Evolutionary conservation across 306 rosid genomes (phyloP).

Genomic region (Acacia acuminata): DNA sequence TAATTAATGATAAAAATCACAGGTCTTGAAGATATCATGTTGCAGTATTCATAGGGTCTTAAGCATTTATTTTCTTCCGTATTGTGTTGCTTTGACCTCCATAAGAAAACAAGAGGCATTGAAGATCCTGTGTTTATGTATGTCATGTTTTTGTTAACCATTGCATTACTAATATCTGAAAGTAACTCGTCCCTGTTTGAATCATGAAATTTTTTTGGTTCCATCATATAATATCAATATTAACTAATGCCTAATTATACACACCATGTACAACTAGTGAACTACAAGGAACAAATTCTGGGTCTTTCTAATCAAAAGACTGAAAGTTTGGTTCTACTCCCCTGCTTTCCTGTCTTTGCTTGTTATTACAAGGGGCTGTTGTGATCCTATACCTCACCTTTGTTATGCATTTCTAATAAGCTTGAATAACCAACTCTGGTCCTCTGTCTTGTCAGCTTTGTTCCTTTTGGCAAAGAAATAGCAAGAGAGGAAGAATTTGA

Average conservation of each 20-base stretch:
- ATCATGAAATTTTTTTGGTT: not conserved
- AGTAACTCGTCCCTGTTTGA: not conserved
- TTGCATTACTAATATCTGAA: not conserved
- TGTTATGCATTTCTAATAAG: not conserved
- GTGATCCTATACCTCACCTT: not conserved
- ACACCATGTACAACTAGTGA: not conserved
- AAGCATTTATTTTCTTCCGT: conserved; percentile 65
- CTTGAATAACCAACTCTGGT: not conserved
- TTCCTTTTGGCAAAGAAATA: conserved; percentile 2
- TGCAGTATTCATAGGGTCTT: conserved; percentile 77
- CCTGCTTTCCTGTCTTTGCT: not conserved
- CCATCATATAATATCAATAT: not conserved
- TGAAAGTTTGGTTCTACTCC: not conserved
- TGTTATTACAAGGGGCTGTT: not conserved
- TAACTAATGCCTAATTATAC: not conserved
- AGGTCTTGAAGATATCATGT: conserved; percentile 53
- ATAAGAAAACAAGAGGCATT: conserved; percentile 77
- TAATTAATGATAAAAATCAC: no score
- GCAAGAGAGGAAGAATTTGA: conserved; percentile 7
- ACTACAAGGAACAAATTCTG: not conserved
- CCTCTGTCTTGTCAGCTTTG: not conserved
- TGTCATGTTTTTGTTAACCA: not conserved
- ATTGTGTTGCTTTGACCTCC: conserved; percentile 74
- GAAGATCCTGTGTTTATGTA: conserved; percentile 64
- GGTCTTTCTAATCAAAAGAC: conserved; percentile 4